These are phyloP conservation scores for Xylaria polymorpha DNA, from an alignment of 2,329 filamentous ascomycete genomes.

Conservation along the genomic window DNA sequence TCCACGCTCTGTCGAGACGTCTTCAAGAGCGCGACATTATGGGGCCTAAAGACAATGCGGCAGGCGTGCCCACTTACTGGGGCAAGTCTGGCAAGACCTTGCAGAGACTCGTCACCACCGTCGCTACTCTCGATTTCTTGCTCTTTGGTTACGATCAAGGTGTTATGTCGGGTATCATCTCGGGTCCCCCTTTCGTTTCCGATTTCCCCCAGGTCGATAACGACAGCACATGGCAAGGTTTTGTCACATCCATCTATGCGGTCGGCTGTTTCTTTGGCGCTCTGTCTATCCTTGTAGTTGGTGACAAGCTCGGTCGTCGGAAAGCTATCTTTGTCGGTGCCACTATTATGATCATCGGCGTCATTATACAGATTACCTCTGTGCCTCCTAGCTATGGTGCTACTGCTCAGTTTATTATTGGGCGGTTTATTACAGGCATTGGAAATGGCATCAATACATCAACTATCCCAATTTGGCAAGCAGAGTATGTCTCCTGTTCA, in stretches of 20 bases:
- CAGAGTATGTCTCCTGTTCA: conserved; percentile 45
- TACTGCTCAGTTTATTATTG: conserved; percentile 61
- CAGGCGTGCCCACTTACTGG: conserved; percentile 50
- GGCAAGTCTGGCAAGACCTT: conserved; percentile 47
- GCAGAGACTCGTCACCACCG: conserved; percentile 47
- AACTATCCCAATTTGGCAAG: conserved; percentile 58
- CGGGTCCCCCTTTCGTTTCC: conserved; percentile 44
- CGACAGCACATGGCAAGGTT: conserved; percentile 51
- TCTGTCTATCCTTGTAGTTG: conserved; percentile 55
- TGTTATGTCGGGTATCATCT: conserved; percentile 51
- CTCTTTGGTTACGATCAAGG: conserved; percentile 51
- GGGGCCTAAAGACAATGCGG: conserved; percentile 46
- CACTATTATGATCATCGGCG: conserved; percentile 65
- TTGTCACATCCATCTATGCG: conserved; percentile 57
- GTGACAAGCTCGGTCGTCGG: conserved; percentile 66
- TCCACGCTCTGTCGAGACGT: conserved; percentile 4
- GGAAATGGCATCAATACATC: conserved; percentile 63
- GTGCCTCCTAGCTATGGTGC: conserved; percentile 60
- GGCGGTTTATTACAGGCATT: conserved; percentile 62
- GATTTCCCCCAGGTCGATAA: conserved; percentile 50
- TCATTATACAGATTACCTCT: conserved; percentile 63
- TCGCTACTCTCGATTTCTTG: conserved; percentile 47
- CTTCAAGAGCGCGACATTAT: conserved; percentile 34
- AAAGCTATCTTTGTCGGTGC: conserved; percentile 65
- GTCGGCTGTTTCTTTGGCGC: conserved; percentile 58